Evolutionary conservation across 805 yeast genomes (phyloP).

Genomic region (Candida succiphila): DNA sequence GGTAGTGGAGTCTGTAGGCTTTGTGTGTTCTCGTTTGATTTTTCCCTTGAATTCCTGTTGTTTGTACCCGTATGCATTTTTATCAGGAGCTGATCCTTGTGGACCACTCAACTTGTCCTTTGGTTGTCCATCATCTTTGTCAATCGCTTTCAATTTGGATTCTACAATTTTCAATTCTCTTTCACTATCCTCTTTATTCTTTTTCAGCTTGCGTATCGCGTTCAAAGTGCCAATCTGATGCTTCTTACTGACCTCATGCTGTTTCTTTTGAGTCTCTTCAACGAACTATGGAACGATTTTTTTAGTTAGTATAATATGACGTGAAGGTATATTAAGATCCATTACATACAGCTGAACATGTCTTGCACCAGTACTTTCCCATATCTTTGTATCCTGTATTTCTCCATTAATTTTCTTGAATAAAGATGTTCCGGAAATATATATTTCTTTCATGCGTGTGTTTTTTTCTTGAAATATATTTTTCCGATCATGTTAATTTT

Average conservation of each 20-base stretch:
- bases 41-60: not conserved
- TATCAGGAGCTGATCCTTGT: slow-evolving; percentile 3
- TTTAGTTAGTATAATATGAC: slow-evolving; percentile 2
- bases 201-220: slow-evolving; percentile 16
- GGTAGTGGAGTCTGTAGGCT: not conserved
- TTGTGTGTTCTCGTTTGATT: not conserved
- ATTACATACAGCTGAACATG: slow-evolving; percentile 24
- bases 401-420: no score
- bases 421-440: no score
- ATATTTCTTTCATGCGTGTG: no score
- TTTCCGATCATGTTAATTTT: no score
- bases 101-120: no score
- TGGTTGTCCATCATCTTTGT: not conserved
- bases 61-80: slow-evolving; percentile 2
- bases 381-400: no score
- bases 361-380: slow-evolving; percentile 27
- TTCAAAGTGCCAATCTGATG: slow-evolving; percentile 18
- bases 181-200: slow-evolving; percentile 12
- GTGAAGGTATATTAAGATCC: not conserved
- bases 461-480: no score
- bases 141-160: slow-evolving; percentile 6
- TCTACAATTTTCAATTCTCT: slow-evolving; percentile 8
- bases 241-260: slow-evolving; percentile 23
- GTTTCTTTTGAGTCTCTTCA: slow-evolving; percentile 21
- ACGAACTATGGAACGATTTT: slow-evolving; percentile 24